Evolutionary conservation across 306 rosid species (phyloP).

Genomic region (Ormosia semicastrata): DNA sequence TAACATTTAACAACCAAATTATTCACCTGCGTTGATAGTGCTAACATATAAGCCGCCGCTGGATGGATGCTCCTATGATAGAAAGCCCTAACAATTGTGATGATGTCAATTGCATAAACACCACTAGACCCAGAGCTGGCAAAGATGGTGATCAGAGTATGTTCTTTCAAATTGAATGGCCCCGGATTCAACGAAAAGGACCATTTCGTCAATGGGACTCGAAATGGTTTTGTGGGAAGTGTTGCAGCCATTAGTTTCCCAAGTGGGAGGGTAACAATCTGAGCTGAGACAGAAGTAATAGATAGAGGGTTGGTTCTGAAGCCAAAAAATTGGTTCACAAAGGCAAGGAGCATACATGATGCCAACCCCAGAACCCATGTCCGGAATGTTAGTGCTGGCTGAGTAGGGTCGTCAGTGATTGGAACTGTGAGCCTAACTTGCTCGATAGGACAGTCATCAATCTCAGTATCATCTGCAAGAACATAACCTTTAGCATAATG

Average conservation of each 20-base stretch:
- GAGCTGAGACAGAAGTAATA: conserved; percentile 64
- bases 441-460: conserved; percentile 75
- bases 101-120: conserved; percentile 71
- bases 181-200: conserved; percentile 75
- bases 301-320: conserved; percentile 59
- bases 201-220: conserved; percentile 54
- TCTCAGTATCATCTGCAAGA: conserved; percentile 39
- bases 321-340: conserved; percentile 71
- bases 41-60: conserved; percentile 59
- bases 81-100: conserved; percentile 83
- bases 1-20: background rate
- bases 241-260: conserved; percentile 89
- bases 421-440: conserved; percentile 82
- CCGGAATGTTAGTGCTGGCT: conserved; percentile 69
- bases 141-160: conserved; percentile 76
- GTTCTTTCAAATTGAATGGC: conserved; percentile 79
- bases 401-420: conserved; percentile 60
- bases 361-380: conserved; percentile 77
- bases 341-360: conserved; percentile 67
- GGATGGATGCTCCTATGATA: conserved; percentile 61
- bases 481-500: background rate
- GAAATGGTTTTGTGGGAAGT: conserved; percentile 38
- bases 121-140: conserved; percentile 69
- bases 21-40: conserved; percentile 77
- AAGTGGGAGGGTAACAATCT: conserved; percentile 65